These are phyloP conservation scores for Fusarium concolor DNA, from an alignment of 2,329 filamentous ascomycete genomes.

Conservation along the genomic window DNA sequence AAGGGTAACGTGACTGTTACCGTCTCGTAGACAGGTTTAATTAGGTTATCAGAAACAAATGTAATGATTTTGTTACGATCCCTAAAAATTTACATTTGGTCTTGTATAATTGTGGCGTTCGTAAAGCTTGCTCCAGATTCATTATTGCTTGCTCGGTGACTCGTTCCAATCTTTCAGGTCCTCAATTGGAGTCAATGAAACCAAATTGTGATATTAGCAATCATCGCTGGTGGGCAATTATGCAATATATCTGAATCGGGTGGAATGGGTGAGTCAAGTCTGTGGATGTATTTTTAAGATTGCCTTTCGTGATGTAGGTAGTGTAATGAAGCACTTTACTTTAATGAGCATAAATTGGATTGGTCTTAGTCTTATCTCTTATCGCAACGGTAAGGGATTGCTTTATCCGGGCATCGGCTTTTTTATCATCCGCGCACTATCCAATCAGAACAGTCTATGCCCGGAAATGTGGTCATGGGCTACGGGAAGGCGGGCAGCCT, in stretches of 20 bases:
- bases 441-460: conserved; percentile 37
- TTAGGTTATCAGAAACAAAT: neutral
- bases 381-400: neutral
- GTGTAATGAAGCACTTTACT: neutral
- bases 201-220: too few relatives aligned
- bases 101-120: neutral
- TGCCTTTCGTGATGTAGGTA: neutral
- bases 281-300: neutral
- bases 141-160: neutral
- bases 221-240: too few relatives aligned
- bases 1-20: conserved; percentile 67
- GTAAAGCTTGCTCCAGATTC: neutral
- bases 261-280: neutral
- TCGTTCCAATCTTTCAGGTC: too few relatives aligned
- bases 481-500: conserved; percentile 49
- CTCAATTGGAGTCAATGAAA: neutral
- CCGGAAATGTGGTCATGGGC: conserved; percentile 49
- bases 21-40: conserved; percentile 49
- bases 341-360: neutral
- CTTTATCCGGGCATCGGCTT: conserved; percentile 40
- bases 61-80: neutral
- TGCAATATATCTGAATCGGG: neutral
- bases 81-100: neutral
- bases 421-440: conserved; percentile 36
- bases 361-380: conserved; percentile 18